Base-by-base conservation (phyloP, 805 yeast genomes). In the Brettanomyces naardenensis region DNA sequence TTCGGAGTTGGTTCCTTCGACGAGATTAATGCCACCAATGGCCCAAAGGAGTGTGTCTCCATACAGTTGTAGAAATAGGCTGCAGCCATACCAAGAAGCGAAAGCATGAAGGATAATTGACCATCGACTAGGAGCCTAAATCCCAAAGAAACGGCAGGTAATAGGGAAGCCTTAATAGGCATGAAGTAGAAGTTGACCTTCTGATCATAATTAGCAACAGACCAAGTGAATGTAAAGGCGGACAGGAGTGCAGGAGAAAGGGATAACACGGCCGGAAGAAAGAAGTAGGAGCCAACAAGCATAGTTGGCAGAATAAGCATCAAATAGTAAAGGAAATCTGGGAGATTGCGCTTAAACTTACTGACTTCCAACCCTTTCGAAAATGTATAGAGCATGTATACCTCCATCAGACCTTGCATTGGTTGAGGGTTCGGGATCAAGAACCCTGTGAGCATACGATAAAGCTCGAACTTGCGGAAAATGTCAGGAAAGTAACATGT, bases 41-140 rank as follows among this genome's bases (percentile, higher is more conserved):
- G 75, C 0, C 76, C 76, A 32, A 58, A 52, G 3, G 84, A 71
- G 29, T 65, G 59, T 0, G 84, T 76, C 48, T 78, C 83, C 31
- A 77, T 52, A 51, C 86, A 80, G 43, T 70, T 73, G 58, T 76
- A 78, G 4, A 75, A 41, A 50, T 80, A 80, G 0, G 76, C 83
- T 3, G 75, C 73, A 15, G 59, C 46, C 41, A 73, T 65, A 3
- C 86, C 86, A 29, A 71, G 52, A 4, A 69, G 43, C 0, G 72
- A 61, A 41, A 69, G 63, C 3, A 60, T 47, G 37, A 68, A 63
- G 15, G 65, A 53, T 3, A 58, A 51, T 29, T 58, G 61, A 3
- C 78, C 77, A 29, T 62, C 66, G 3, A 68, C 53, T 19, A 78
- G 54, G 31, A 70, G 61, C 14, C 72, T 44, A 44, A 68, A 67